phyloP scores from a whole-genome alignment of 2,329 filamentous ascomycete genomes.

The Pyricularia pennisetigena region DNA sequence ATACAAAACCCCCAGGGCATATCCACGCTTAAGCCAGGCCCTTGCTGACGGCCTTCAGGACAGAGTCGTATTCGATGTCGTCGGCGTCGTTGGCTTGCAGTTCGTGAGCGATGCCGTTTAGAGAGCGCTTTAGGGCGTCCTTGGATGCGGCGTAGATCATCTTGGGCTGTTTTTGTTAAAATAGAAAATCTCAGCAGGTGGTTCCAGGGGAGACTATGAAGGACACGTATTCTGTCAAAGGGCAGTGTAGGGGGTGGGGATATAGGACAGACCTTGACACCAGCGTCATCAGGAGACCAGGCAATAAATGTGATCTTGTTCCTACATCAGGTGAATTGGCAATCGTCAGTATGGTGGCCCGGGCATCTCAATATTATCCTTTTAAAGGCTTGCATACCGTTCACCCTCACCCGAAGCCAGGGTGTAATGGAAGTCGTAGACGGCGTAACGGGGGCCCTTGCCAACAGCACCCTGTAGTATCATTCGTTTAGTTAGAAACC shows the following conservation, averaged over 20 bases:
- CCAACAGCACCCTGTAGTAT: conserved; percentile 43
- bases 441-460: conserved; percentile 68
- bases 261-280: conserved; percentile 55
- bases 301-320: conserved; percentile 73
- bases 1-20: neutral
- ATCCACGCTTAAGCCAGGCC: conserved; percentile 33
- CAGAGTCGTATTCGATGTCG: conserved; percentile 68
- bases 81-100: conserved; percentile 77
- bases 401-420: conserved; percentile 62
- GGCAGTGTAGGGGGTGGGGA: no score
- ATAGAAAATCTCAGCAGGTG: neutral
- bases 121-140: conserved; percentile 70
- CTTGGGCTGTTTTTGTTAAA: conserved; percentile 49
- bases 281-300: conserved; percentile 75
- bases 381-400: conserved; percentile 36
- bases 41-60: conserved; percentile 60
- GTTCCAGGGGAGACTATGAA: conserved; percentile 8
- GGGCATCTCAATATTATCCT: neutral
- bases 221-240: neutral
- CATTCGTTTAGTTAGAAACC: conserved; percentile 3
- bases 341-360: neutral
- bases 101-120: conserved; percentile 66
- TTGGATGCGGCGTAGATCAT: conserved; percentile 89
- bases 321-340: conserved; percentile 24
- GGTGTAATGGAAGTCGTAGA: conserved; percentile 77